phyloP scores from a whole-genome alignment of 306 rosid species.

The Cucumis sativus region Cucumber_9930_V3 NC_026659.2:27878001-27878500 shows the following conservation, averaged over 20 bases:
- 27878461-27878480: constrained; percentile 84
- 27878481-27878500: constrained; percentile 19
- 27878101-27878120: constrained; percentile 89
- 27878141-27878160: constrained; percentile 74
- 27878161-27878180: constrained; percentile 78
- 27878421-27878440: constrained; percentile 63
- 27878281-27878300: constrained; percentile 68
- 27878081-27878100: constrained; percentile 94
- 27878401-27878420: constrained; percentile 91
- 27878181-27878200: constrained; percentile 85
- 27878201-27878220: constrained; percentile 74
- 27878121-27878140: constrained; percentile 85
- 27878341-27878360: constrained; percentile 76
- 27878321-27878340: constrained; percentile 74
- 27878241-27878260: constrained; percentile 72
- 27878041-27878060: constrained; percentile 70
- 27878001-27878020: neutral
- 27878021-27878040: neutral
- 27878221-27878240: constrained; percentile 80
- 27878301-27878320: constrained; percentile 76
- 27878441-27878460: constrained; percentile 68
- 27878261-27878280: constrained; percentile 96
- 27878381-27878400: constrained; percentile 94
- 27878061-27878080: constrained; percentile 88
- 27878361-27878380: constrained; percentile 89